Conservation (phyloP, 2,329 filamentous ascomycete species). For the Penicillium capsulatum region DNA sequence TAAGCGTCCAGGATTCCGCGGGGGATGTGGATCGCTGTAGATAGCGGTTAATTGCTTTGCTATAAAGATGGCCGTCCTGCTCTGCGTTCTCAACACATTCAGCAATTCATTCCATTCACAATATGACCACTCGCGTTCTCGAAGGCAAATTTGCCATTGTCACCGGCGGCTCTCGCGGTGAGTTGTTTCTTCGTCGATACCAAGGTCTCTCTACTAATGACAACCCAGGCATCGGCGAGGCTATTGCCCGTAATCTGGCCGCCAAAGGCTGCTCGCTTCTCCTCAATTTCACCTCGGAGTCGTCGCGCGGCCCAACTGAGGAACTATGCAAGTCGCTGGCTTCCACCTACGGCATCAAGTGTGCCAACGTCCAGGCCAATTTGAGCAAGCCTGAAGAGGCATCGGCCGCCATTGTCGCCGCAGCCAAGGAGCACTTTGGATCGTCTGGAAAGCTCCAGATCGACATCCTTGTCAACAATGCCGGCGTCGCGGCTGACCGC, state of each 20-base stretch:
- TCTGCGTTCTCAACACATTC: not conserved
- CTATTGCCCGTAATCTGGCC: slow-evolving; percentile 66
- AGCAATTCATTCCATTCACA: slow-evolving; percentile 1
- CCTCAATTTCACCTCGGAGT: slow-evolving; percentile 67
- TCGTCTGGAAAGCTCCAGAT: slow-evolving; percentile 56
- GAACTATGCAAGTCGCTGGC: slow-evolving; percentile 56
- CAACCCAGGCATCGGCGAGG: slow-evolving; percentile 66
- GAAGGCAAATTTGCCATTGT: slow-evolving; percentile 75
- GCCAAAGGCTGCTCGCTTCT: slow-evolving; percentile 66
- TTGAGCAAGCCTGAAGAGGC: slow-evolving; percentile 61
- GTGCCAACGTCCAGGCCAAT: slow-evolving; percentile 65
- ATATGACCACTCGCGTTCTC: slow-evolving; percentile 38
- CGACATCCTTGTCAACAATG: slow-evolving; percentile 86
- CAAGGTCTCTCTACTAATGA: slow-evolving; percentile 5
- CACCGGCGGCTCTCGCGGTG: slow-evolving; percentile 75
- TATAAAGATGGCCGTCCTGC: not conserved
- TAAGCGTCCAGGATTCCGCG: slow-evolving; percentile 14
- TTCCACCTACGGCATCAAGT: slow-evolving; percentile 55
- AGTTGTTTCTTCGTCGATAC: slow-evolving; percentile 7
- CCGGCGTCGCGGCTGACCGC: slow-evolving; percentile 55
- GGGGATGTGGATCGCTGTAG: slow-evolving; percentile 12
- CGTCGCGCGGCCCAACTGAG: slow-evolving; percentile 51
- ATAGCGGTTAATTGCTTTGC: not conserved
- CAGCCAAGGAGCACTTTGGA: slow-evolving; percentile 57
- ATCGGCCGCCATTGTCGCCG: slow-evolving; percentile 52